phyloP scores from a whole-genome alignment of 805 yeast genomes.

The Tetrapisispora iriomotensis region DNA sequence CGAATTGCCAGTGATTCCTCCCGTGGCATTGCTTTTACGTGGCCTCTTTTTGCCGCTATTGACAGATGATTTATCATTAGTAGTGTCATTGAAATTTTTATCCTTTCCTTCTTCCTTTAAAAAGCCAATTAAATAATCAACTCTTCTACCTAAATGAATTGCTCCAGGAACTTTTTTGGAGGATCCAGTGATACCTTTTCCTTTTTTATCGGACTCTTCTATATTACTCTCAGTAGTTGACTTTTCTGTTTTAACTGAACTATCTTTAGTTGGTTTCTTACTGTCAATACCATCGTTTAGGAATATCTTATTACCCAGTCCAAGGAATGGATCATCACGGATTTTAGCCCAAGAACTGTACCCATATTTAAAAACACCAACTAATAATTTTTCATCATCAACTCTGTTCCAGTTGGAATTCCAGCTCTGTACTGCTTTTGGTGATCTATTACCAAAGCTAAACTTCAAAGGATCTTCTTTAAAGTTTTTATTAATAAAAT shows the following conservation, averaged over 20 bases:
- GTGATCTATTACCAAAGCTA: constrained; percentile 42
- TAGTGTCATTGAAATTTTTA: constrained; percentile 11
- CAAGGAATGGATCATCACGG: constrained; percentile 89
- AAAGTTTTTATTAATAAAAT: constrained; percentile 40
- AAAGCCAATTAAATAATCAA: constrained; percentile 72
- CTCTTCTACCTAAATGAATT: constrained; percentile 84
- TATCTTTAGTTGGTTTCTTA: too few species aligned
- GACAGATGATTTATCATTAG: constrained; percentile 11
- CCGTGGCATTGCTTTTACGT: too few species aligned
- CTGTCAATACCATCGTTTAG: constrained; percentile 37
- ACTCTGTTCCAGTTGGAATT: constrained; percentile 70
- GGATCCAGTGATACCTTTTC: constrained; percentile 23
- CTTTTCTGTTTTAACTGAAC: neutral
- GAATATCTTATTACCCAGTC: constrained; percentile 74
- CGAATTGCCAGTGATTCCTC: neutral
- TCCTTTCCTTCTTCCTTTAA: constrained; percentile 48
- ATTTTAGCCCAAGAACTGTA: constrained; percentile 93
- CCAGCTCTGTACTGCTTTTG: constrained; percentile 88
- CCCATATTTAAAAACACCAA: constrained; percentile 88
- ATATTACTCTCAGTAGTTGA: neutral
- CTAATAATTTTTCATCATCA: constrained; percentile 79
- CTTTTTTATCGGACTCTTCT: constrained; percentile 12
- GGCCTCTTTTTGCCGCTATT: constrained; percentile 23
- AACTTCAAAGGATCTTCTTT: constrained; percentile 50
- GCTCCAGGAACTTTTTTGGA: constrained; percentile 77